phyloP scores from a whole-genome alignment of 2,329 filamentous ascomycete species.

The Leptoxyphium fumago region DNA sequence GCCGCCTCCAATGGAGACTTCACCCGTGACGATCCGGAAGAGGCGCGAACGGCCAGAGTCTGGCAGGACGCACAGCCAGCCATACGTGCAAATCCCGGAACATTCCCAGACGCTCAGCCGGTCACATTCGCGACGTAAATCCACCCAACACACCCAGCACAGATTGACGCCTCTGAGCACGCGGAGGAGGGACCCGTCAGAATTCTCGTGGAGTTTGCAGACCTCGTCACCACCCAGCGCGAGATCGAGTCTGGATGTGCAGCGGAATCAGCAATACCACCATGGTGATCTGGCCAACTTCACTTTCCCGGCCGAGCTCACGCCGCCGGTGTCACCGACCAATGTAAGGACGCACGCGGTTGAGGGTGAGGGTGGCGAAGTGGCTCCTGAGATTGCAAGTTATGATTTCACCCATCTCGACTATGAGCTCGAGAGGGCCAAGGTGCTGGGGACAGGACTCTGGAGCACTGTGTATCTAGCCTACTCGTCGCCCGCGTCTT shows the following conservation, averaged over 20 bases:
- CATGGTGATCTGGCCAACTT: not conserved
- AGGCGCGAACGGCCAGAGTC: not conserved
- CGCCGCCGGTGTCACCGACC: not conserved
- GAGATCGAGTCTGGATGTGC: not conserved
- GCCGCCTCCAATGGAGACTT: too few relatives aligned
- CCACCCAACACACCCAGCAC: not conserved
- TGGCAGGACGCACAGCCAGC: not conserved
- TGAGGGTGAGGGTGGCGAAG: not conserved
- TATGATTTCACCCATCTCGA: constrained; percentile 12
- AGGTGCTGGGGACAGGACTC: constrained; percentile 19
- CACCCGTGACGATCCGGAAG: not conserved
- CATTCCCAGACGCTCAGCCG: not conserved
- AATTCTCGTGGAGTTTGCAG: not conserved
- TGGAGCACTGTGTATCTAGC: constrained; percentile 23
- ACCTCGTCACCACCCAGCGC: not conserved
- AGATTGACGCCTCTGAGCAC: not conserved
- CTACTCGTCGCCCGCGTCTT: constrained; percentile 7
- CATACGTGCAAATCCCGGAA: not conserved
- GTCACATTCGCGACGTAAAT: not conserved
- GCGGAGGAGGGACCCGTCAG: not conserved
- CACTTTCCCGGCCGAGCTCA: not conserved
- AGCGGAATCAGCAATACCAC: not conserved
- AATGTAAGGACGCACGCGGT: not conserved
- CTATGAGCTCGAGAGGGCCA: constrained; percentile 19
- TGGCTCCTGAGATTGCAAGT: not conserved